Evolutionary conservation across 164 flowering plant genomes (phyloP).

Genomic region (Vitis riparia): DNA sequence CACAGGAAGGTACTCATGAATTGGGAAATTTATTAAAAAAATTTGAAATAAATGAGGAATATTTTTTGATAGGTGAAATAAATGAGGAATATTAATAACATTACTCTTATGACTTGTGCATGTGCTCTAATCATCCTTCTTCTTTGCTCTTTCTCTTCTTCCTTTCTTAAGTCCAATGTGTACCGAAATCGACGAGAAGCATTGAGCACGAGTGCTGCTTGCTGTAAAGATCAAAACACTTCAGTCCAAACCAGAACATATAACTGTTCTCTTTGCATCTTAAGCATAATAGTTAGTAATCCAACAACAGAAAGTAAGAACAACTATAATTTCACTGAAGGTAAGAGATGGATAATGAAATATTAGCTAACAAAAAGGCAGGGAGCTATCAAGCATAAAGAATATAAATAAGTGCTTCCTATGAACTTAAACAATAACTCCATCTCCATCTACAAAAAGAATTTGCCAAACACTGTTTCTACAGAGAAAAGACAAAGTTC

Average conservation of each 20-base stretch:
- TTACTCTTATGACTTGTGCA: conserved; percentile 78
- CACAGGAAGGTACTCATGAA: conserved; percentile 6
- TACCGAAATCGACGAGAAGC: conserved; percentile 75
- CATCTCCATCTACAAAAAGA: too few species aligned
- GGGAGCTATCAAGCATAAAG: too few species aligned
- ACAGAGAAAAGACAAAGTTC: too few species aligned
- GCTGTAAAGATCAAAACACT: conserved; percentile 32
- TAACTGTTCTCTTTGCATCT: neutral
- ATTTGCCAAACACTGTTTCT: too few species aligned
- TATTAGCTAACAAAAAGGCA: too few species aligned
- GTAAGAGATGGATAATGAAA: too few species aligned
- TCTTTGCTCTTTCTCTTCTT: conserved; percentile 49
- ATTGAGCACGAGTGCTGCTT: conserved; percentile 78
- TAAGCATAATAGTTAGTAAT: neutral
- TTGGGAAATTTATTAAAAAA: conserved; percentile 6
- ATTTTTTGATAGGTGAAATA: neutral
- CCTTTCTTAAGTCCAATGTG: conserved; percentile 59
- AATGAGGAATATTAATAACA: neutral
- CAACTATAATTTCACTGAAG: too few species aligned
- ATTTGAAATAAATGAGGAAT: neutral
- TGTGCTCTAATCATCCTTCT: conserved; percentile 72
- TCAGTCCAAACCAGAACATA: conserved; percentile 1
- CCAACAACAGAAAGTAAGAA: too few species aligned
- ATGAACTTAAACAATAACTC: too few species aligned
- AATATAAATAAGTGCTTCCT: too few species aligned